phyloP scores from a whole-genome alignment of 352 stramenopile genomes.

The Pythium phragmitis region DNA sequence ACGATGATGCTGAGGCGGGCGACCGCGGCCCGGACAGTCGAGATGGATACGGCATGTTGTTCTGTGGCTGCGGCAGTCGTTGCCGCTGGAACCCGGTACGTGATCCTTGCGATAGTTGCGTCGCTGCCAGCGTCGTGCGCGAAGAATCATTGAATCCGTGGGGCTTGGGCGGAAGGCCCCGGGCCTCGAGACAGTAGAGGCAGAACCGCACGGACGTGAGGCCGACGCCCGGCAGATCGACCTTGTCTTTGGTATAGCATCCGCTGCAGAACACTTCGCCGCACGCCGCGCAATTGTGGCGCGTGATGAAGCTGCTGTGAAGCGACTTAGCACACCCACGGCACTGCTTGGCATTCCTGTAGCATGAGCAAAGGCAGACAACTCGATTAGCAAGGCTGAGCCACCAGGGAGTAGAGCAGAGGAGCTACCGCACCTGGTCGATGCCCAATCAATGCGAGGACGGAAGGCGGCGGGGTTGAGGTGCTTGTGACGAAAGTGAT shows the following conservation, averaged over 20 bases:
- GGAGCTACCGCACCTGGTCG: conserved; percentile 14
- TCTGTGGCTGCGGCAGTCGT: conserved; percentile 25
- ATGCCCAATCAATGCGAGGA: conserved; percentile 43
- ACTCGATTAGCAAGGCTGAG: neutral
- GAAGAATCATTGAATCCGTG: neutral
- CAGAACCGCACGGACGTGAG: conserved; percentile 16
- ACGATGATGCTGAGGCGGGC: too few species aligned
- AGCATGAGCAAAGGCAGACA: neutral
- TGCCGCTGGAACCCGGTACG: neutral
- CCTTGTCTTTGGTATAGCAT: conserved; percentile 38
- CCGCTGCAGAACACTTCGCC: conserved; percentile 47
- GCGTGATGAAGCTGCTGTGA: conserved; percentile 33
- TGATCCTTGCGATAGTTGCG: neutral
- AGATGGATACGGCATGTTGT: conserved; percentile 33
- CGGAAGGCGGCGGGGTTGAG: conserved; percentile 53
- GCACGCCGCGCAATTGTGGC: conserved; percentile 48
- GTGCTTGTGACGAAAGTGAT: conserved; percentile 46
- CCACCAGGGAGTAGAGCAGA: neutral
- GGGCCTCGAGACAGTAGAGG: conserved; percentile 3
- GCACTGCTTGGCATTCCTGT: conserved; percentile 32
- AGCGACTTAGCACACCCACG: conserved; percentile 37
- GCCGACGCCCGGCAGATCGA: conserved; percentile 33
- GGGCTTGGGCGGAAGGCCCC: neutral
- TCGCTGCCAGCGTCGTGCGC: neutral
- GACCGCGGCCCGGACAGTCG: too few species aligned